Base-by-base conservation (phyloP, 202 grass and related monocot genomes). In the Schoenoplectus tabernaemontani region DNA sequence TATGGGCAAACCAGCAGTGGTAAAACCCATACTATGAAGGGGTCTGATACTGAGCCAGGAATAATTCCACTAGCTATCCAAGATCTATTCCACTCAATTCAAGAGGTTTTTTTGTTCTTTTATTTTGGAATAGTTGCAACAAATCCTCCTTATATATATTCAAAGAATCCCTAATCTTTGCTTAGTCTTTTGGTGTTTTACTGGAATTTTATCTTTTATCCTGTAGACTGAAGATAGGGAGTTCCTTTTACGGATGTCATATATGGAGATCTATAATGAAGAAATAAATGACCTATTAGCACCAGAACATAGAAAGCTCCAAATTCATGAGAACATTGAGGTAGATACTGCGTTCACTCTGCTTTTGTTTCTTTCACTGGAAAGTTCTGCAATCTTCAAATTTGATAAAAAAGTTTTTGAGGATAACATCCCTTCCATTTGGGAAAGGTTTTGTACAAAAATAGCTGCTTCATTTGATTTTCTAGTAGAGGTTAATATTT, bases 261-360 rank as follows among this genome's bases (percentile, higher is more conserved):
- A 97, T 66, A 93, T 97, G 94, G 94, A 97, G 82, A 97, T 97
- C 32, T 97, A 93, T 61, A 94, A 94, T 86, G 91, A 97, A 83
- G 95, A 94, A 53, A 97, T 97, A 64, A 97, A 97, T 85, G 95
- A 94, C 48, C 83, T 97, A 70, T 82, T 97, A 75, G 95, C 87
- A 19, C 95, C 95, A 56, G 95, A 97, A 84, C 95, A 97, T 81
- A 86, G 95, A 3, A 97, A 97, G 57, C 84, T 97, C 65, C 89
- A 97, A 86, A 90, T 97, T 86, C 91, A 97, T 89, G 91, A 97
- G 88, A 97, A 84, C 43, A 78, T n/a, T 57, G 95, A 97, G 87
- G 95, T 97, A 83, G 81, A 50, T 15, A 26, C 37, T 1, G 5
- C 42, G 4, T 69, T 19, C 42, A 64, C 33, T 69, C 19, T 43